Percentiles rank a stretch among this genome's conserved stretches.
Evolutionary conservation across 1,284 basidiomycete species (phyloP).

Genomic region (Malassezia caprae): DNA sequence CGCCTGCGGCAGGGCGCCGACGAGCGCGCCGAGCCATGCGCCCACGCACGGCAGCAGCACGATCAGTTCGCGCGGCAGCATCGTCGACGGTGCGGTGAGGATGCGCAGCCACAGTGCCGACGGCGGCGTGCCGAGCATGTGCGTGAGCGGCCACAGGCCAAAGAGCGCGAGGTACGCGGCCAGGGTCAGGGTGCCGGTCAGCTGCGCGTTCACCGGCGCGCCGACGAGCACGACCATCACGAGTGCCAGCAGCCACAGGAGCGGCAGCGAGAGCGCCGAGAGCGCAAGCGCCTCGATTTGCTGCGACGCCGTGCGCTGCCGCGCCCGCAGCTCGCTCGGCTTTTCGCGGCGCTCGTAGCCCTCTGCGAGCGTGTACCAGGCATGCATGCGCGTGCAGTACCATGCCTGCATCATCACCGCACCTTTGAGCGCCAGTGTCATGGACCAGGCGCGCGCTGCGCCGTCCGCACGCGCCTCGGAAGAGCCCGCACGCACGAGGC

Average conservation of each 20-base stretch:
- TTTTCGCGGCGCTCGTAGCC: constrained; percentile 9
- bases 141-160: constrained; percentile 9
- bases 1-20: background rate
- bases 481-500: constrained; percentile 3
- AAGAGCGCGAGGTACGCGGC: constrained; percentile 15
- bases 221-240: background rate
- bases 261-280: constrained; percentile 6
- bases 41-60: constrained; percentile 5
- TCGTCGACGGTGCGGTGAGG: background rate
- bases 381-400: constrained; percentile 4
- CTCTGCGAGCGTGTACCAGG: constrained; percentile 7
- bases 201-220: constrained; percentile 4
- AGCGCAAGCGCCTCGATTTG: constrained; percentile 16
- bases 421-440: constrained; percentile 1
- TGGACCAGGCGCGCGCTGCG: constrained; percentile 1
- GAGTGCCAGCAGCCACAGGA: constrained; percentile 5
- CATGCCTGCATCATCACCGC: constrained; percentile 12
- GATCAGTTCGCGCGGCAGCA: constrained; percentile 1
- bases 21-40: constrained; percentile 1
- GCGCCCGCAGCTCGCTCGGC: background rate
- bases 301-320: background rate
- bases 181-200: constrained; percentile 4
- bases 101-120: constrained; percentile 7
- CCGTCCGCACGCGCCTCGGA: background rate
- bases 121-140: constrained; percentile 13